Evolutionary conservation across 192 early-diverging fungal genomes (phyloP), one percentile per base, ranked within the genome.

Genomic region (Chytriomyces confervae): DNA sequence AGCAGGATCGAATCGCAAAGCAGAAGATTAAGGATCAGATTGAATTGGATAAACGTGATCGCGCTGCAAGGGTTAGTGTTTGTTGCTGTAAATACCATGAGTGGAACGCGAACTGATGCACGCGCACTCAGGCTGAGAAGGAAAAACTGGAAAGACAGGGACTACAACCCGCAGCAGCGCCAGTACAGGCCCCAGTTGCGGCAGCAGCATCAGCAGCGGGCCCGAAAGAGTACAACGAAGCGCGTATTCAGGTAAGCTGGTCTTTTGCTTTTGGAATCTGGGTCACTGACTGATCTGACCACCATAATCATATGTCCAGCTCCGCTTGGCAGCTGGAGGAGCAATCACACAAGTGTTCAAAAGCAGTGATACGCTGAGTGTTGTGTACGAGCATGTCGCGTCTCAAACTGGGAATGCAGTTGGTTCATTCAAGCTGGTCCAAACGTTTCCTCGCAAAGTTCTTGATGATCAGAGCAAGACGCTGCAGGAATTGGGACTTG

Each of bases 1-100:
- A 93, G 62, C 85, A 89, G 24, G 95, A 96, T 16, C 87, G 83
- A 50, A 61, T 82, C n/a, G 93, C 93, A 3, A 92, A 91, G 65
- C 89, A 83, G n/a, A 89, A 88, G 69, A 91, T 96, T 68, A 91
- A 89, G 69, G 89, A 88, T 10, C 90, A 92, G 77, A 93, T 96
- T 77, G 95, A 95, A 76, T 84, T 81, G 18, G 95, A 96, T 78
- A 94, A 91, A 77, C 80, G 76, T 60, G 94, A 94, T 49, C 70
- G 95, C 10, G 83, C 85, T 0, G 86, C 89, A 4, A 89, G 91
- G 85, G 90, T 92, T 83, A 63, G 70, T 46, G 61, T 36, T 36
- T 63, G 36, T 64, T 77, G 69, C 65, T 46, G 46, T 36, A 16
- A 20, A 36, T 36, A 36, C 36, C 3, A 36, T 36, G 36, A 36